Percentiles rank a stretch among this genome's conserved stretches.
These are phyloP conservation scores for Tilletia indica DNA, from an alignment of 1,284 basidiomycete species.

Conservation along the genomic window DNA sequence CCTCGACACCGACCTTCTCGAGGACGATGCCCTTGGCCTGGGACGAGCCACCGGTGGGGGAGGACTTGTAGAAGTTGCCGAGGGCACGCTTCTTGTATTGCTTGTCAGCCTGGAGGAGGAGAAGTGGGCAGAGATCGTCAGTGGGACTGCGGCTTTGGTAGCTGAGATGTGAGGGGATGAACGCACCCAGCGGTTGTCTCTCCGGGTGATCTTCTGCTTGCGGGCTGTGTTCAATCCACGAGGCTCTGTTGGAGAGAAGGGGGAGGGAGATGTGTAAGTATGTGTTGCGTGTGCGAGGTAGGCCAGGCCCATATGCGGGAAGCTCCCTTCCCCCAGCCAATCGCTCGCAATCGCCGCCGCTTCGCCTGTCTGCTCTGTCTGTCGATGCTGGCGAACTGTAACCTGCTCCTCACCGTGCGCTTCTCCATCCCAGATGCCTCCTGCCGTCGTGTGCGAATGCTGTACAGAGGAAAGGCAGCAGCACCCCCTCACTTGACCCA, in stretches of 20 bases:
- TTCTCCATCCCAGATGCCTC: too few species aligned
- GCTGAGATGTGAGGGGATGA: neutral
- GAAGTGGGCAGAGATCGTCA: neutral
- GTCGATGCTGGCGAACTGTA: too few species aligned
- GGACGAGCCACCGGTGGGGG: slow-evolving; percentile 97
- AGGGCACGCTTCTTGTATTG: slow-evolving; percentile 99
- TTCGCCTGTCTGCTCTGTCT: too few species aligned
- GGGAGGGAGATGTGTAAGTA: slow-evolving; percentile 28
- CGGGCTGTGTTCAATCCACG: slow-evolving; percentile 98
- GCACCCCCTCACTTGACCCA: too few species aligned
- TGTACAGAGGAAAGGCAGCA: too few species aligned
- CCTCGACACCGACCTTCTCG: slow-evolving; percentile 86
- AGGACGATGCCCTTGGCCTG: slow-evolving; percentile 99
- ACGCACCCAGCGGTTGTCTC: slow-evolving; percentile 85
- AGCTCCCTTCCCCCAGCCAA: too few species aligned
- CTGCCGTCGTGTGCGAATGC: too few species aligned
- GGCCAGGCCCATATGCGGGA: too few species aligned
- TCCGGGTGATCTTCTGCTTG: slow-evolving; percentile 91
- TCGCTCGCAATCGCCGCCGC: too few species aligned
- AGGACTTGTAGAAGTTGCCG: slow-evolving; percentile 99
- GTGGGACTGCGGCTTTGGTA: neutral
- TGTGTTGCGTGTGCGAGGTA: neutral
- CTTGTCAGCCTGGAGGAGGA: slow-evolving; percentile 78
- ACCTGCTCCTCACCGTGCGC: too few species aligned
- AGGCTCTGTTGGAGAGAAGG: slow-evolving; percentile 64